Percentiles rank a stretch among this genome's conserved stretches.
Conservation (phyloP, 768 basidiomycete species). For the Aureoboletus auriporus region DNA sequence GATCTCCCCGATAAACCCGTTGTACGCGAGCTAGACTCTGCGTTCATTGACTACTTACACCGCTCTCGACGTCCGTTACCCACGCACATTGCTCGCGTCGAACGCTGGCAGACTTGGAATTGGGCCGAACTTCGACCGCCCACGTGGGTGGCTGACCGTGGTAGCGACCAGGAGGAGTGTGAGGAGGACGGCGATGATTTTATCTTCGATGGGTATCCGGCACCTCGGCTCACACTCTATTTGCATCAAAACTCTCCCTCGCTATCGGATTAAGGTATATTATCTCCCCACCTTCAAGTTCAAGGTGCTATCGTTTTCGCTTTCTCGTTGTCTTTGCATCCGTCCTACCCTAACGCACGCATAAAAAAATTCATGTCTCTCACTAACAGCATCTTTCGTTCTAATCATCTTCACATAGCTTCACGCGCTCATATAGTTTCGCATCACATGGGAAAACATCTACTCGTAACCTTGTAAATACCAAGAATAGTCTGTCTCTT, state of each 20-base stretch:
- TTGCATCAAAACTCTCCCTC: slow-evolving; percentile 12
- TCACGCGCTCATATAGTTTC: slow-evolving; percentile 10
- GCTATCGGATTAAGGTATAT: slow-evolving; percentile 14
- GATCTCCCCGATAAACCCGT: slow-evolving; percentile 12
- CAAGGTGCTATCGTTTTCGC: slow-evolving; percentile 13
- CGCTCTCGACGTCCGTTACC: slow-evolving; percentile 21
- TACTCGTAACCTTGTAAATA: slow-evolving; percentile 27
- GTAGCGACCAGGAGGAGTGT: slow-evolving; percentile 16
- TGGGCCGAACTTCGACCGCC: slow-evolving; percentile 32
- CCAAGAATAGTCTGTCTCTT: background rate
- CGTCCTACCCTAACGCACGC: slow-evolving; percentile 22
- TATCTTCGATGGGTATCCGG: slow-evolving; percentile 9
- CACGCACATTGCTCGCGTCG: slow-evolving; percentile 21
- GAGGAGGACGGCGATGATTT: slow-evolving; percentile 25
- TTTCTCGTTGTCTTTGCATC: slow-evolving; percentile 19
- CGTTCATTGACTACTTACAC: slow-evolving; percentile 20
- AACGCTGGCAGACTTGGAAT: slow-evolving; percentile 32
- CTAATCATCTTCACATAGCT: slow-evolving; percentile 19
- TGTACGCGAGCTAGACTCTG: slow-evolving; percentile 25
- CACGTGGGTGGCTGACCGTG: slow-evolving; percentile 18
- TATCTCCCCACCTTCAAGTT: slow-evolving; percentile 4
- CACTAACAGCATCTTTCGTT: slow-evolving; percentile 19
- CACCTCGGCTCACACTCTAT: slow-evolving; percentile 12
- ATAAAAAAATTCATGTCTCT: slow-evolving; percentile 4
- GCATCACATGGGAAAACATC: slow-evolving; percentile 19